These are phyloP conservation scores for Didymella segeticola DNA, from an alignment of 2,329 filamentous ascomycete genomes.

Conservation along the genomic window DNA sequence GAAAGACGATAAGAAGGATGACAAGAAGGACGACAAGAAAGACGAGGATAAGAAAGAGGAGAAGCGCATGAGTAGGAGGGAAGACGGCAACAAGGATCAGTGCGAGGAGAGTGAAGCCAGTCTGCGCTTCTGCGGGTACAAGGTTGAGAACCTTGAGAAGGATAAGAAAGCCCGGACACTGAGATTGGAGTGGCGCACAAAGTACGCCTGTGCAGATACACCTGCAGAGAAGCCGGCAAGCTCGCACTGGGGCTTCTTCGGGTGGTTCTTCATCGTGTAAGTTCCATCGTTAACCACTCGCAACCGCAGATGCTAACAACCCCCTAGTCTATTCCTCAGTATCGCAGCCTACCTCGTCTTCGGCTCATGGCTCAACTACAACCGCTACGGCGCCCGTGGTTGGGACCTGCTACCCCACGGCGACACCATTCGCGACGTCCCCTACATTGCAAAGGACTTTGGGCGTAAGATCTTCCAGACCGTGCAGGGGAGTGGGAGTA, in stretches of 20 bases:
- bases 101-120: conserved; percentile 54
- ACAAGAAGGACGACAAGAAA: conserved; percentile 32
- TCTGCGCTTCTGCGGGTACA: conserved; percentile 79
- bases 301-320: conserved; percentile 14
- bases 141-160: conserved; percentile 57
- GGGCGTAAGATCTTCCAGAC: conserved; percentile 79
- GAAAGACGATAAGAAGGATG: conserved; percentile 38
- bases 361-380: conserved; percentile 98
- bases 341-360: conserved; percentile 94
- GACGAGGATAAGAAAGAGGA: conserved; percentile 35
- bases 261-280: conserved; percentile 94
- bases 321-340: conserved; percentile 77
- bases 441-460: conserved; percentile 92
- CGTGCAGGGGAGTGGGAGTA: conserved; percentile 79
- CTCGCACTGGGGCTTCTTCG: conserved; percentile 91
- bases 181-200: conserved; percentile 83
- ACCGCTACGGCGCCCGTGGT: conserved; percentile 89
- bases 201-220: conserved; percentile 73
- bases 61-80: conserved; percentile 26
- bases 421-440: conserved; percentile 89
- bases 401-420: conserved; percentile 95
- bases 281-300: conserved; percentile 38
- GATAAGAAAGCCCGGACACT: conserved; percentile 66
- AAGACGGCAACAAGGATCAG: conserved; percentile 46
- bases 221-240: conserved; percentile 54